Base-by-base conservation (phyloP, 352 stramenopile species). In the Phytophthora boehmeriae region DNA sequence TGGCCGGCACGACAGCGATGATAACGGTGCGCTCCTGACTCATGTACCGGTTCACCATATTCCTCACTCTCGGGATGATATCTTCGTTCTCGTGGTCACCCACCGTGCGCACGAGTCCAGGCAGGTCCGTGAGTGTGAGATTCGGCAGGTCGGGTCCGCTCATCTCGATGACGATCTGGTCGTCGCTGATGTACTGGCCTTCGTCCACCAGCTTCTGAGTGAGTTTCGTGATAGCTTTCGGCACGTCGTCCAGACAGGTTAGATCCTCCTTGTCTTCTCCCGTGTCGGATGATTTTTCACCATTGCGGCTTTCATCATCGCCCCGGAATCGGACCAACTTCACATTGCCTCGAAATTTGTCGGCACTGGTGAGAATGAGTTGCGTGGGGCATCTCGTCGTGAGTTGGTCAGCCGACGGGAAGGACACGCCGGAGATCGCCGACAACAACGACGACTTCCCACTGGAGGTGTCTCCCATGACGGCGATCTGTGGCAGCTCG, bases 401-500 rank as follows among this genome's bases (percentile, higher is more conserved):
- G 38, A 95, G 71, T 48, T 90, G 76, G 44, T 81, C 77, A 6
- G 80, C 86, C 13, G 85, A 87, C 34, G 89, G 87, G 67, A 96
- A 97, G 25, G 84, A 76, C 17, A 96, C 64, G 6, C 85, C 84
- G 8, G 79, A 93, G 10, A 97, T 69, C 20, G 89, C 82, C 22
- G 93, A 92, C 1, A 97, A 60, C 6, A 96, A 74, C n/a, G 86
- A 94, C 39, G 80, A 93, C 59, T 97, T 97, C 17, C 88, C 89
- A 68, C 82, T 96, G 27, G 78, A 93, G 16, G 89, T 96, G 65
- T 97, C 89, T 13, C 92, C 90, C 80, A 97, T 92, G 28, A 97
- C 92, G n/a, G 78, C 86, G 60, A 97, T 97, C 71, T 95, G 92
- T 14, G 90, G 92, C 10, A 97, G 59, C 59, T 93, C 75, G 30